Evolutionary conservation across 2,329 filamentous ascomycete genomes (phyloP), one percentile per base, ranked within the genome.

Genomic region (Botrytis tulipae): DNA sequence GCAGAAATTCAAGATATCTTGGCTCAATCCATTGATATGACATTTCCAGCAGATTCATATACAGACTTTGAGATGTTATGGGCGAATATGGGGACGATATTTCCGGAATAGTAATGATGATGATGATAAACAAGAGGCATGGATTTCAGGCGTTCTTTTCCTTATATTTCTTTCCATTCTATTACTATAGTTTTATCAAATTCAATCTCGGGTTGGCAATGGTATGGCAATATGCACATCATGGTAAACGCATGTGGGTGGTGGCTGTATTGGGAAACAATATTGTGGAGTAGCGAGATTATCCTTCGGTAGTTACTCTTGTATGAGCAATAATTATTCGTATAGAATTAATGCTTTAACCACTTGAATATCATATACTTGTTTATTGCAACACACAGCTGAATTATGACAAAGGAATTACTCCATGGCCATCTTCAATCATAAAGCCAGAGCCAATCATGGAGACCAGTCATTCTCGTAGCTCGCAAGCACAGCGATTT

Each of bases 101-200:
- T 65, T 66, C 51, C 61, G 10, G 73, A 72, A 59, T 65, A 42
- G 59, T 42, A 40, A 68, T 82, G 84, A 74, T 86, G 85, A 65
- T 48, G 65, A 66, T 48, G 42, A 66, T 66, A 85, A 81, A 84
- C 84, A 86, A 25, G 82, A 48, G 48, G 54, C 44, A 61, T 70
- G 40, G 35, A 1, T 70, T 63, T 20, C 37, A 46, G 40, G 54
- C 59, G 40, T 44, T 37, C 12, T 48, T 46, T 46, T 70, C 18
- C 37, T 70, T 62, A 44, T 22, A 25, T n/a, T 70, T 61, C 54
- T 48, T 70, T 70, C 57, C 35, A 40, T 68, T 68, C 46, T 68
- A 54, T 40, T 68, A 40, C 46, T 51, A 51, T n/a, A 51, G 8
- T 29, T 54, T 54, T 40, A 9, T 54, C 46, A 54, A 40, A 29